Evolutionary conservation across 2,329 filamentous ascomycete genomes (phyloP), one percentile per base, ranked within the genome.

Genomic region (Fusarium sp.): DNA sequence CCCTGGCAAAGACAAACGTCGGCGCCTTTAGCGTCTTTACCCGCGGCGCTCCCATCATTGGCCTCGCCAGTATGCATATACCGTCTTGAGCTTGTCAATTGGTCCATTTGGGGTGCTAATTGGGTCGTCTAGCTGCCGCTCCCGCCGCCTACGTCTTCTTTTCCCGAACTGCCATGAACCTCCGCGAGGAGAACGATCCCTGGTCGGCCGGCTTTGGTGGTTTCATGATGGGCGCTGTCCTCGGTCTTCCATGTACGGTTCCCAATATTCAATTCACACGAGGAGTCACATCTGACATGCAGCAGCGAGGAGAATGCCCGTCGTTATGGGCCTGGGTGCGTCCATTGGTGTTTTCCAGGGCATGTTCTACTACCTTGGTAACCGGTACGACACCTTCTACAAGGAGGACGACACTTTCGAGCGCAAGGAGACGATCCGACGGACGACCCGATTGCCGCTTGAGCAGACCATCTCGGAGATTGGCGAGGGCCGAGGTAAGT

Each of bases 401-500:
- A 84, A 86, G 48, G 88, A 92, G 61, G 88, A 92, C 59, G 88
- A 90, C 63, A 94, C 96, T 82, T 94, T 93, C 71, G 92, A 92
- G 79, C 89, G 91, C 82, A 95, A 95, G 85, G 92, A 96, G 82
- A 88, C 87, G 73, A 73, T 95, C 81, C 90, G 94, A 82, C 92
- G 89, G 86, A 92, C 92, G 80, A 92, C 92, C 83, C 90, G 94
- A 82, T 86, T 92, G 81, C 93, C 94, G 29, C 87, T 90, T 27
- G 92, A 94, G 82, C 92, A 98, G 86, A 97, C 94, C 3, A 86
- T 98, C 75, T 89, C 91, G 27, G 90, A 96, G 80, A 81, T 98
- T 79, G 95, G 95, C 63, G 95, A 98, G 87, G 95, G 95, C 76
- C 90, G 95, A 90, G 94, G 94, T 96, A 89, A 80, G 87, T 78